Evolutionary conservation across 2,329 filamentous ascomycete species (phyloP), one percentile per base, ranked within the genome.

Genomic region (Geosmithia putterillii): DNA sequence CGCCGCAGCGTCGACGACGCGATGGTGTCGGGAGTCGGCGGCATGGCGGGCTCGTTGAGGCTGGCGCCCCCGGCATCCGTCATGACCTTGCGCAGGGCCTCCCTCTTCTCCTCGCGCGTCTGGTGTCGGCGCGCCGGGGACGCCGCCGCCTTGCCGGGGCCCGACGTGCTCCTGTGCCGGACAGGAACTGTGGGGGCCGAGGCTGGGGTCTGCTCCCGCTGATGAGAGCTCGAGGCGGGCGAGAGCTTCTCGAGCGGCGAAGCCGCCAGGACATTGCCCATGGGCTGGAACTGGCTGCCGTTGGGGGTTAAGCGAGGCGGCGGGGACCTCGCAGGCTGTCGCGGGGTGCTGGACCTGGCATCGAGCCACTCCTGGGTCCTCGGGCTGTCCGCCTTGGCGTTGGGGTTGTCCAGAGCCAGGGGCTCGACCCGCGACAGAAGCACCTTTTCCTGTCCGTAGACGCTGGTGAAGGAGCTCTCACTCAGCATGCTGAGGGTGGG

Each of bases 391-490:
- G 49, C 40, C 20, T 51, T 41, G 38, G 46, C 48, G 23, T 48
- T 50, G 2, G 48, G 42, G 3, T 58, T 57, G 42, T 62, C 55
- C 36, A 58, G 50, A 9, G 52, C 49, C 6, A 56, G 48, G 1
- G 56, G 52, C 32, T 63, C 58, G 3, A 57, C 47, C 3, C 55
- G 48, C 17, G 45, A 45, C 3, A 53, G 46, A 4, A 51, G 50
- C 10, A 51, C 50, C 22, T 50, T 52, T 9, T 56, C 54, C 2
- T 50, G 58, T 3, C 78, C 79, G 44, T 83, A 83, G 0, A 83
- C 64, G 50, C 79, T 83, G 19, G 73, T 51, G 51, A 83, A 82
- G 0, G 79, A 83, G 54, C 78, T 82, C 56, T 83, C 78, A 49
- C 79, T 83, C 47, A 83, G 58, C 12, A 82, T 65, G 49, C 79